Percentiles rank a stretch among this genome's conserved stretches.
phyloP scores from a whole-genome alignment of 768 basidiomycete genomes.

The Mycena galericulata region DNA sequence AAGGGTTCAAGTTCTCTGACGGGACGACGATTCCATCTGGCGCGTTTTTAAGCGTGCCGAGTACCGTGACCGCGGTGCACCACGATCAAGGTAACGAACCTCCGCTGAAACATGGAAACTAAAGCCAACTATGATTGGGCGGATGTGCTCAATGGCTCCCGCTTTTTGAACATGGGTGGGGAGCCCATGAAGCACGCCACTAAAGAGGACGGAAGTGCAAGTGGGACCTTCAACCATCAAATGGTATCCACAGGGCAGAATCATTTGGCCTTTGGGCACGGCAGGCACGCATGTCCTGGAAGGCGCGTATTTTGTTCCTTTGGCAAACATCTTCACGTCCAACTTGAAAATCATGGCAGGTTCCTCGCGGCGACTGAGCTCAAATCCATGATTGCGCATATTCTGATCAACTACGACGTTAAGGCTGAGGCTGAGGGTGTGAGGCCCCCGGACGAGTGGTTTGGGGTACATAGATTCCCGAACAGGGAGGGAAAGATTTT shows the following conservation, averaged over 20 bases:
- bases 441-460: no score
- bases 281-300: slow-evolving; percentile 7
- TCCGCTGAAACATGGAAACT: neutral
- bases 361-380: slow-evolving; percentile 2
- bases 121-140: neutral
- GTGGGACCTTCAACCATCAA: neutral
- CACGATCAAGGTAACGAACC: slow-evolving; percentile 49
- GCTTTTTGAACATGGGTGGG: slow-evolving; percentile 23
- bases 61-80: slow-evolving; percentile 38
- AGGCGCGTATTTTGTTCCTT: neutral
- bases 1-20: slow-evolving; percentile 51
- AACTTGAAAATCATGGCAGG: neutral
- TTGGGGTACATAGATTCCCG: no score
- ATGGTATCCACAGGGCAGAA: neutral
- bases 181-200: neutral
- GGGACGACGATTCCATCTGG: slow-evolving; percentile 50
- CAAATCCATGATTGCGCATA: neutral
- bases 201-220: neutral
- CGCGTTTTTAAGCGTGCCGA: slow-evolving; percentile 36
- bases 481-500: no score
- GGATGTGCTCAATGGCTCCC: slow-evolving; percentile 21
- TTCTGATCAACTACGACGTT: neutral
- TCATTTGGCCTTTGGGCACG: neutral
- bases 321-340: neutral
- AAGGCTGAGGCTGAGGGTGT: no score